phyloP scores from a whole-genome alignment of 148 eudicot genomes.

The Rhododendron henanense region DNA sequence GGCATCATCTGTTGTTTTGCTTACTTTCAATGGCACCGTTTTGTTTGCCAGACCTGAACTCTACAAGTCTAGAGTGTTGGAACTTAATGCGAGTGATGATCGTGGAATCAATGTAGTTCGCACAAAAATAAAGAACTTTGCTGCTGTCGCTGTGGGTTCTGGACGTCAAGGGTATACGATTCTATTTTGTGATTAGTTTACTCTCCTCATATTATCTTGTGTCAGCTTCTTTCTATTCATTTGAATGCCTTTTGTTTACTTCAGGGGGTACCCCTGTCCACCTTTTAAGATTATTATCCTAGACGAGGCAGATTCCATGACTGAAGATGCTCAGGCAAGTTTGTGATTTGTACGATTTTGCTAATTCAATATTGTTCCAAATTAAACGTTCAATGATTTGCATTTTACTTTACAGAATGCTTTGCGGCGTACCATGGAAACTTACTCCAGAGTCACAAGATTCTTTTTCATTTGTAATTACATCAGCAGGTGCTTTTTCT shows the following conservation, averaged over 20 bases:
- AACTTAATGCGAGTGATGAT: constrained; percentile 98
- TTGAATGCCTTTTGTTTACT: constrained; percentile 2
- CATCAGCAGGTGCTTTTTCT: constrained; percentile 74
- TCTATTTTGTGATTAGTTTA: constrained; percentile 11
- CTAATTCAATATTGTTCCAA: constrained; percentile 2
- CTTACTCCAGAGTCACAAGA: constrained; percentile 93
- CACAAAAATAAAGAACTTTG: constrained; percentile 86
- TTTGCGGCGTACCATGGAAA: constrained; percentile 94
- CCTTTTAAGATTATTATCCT: constrained; percentile 88
- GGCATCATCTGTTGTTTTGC: constrained; percentile 6
- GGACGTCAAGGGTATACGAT: constrained; percentile 53
- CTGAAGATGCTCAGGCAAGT: constrained; percentile 97
- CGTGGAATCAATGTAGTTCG: constrained; percentile 99
- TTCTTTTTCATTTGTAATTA: constrained; percentile 95
- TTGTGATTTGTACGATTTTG: background rate
- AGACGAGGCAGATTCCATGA: constrained; percentile 99
- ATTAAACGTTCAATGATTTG: background rate
- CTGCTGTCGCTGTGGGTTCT: constrained; percentile 91
- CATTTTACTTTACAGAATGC: constrained; percentile 63
- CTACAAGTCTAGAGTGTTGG: constrained; percentile 89
- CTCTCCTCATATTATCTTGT: constrained; percentile 1
- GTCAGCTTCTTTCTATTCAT: background rate
- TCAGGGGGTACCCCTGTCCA: constrained; percentile 88
- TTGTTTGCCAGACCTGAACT: constrained; percentile 70
- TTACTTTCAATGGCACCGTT: constrained; percentile 6